Base-by-base conservation (phyloP, 495 filamentous ascomycete species). In the Trichoderma reesei region DNA sequence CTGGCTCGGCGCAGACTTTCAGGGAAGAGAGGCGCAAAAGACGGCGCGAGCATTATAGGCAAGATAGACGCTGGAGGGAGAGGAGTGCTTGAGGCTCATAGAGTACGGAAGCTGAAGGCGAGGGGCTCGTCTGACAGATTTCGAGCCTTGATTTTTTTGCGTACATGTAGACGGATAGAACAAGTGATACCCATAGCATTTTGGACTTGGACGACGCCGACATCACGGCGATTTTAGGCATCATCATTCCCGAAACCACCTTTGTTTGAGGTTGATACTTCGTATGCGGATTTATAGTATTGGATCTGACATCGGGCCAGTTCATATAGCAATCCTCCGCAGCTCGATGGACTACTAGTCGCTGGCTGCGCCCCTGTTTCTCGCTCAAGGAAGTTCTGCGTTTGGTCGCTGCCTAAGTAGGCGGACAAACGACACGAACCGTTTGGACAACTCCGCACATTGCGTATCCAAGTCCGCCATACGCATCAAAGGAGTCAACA, bases 31-130 rank as follows among this genome's bases (percentile, higher is more conserved):
- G 20, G 14, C 51, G 51, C 3, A 56, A 56, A 56, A 4, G 7
- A 14, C 20, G 51, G 10, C 51, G 13, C n/a, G 51, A 34, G 31
- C 51, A 20, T 18, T 74, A n/a, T 64, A 59, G 5, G 9, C 51
- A 14, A 9, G 51, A 31, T 3, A 56, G 51, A 26, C 51, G 51
- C 11, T 33, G 51, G 8, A 56, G 7, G 18, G 51, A 56, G 20
- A 34, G 31, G 10, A 6, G 51, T 10, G 51, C 10, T 56, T 56
- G 26, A 34, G 2, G 51, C 13, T 34, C 7, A 34, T 9, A 7
- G 3, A 11, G 2, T 6, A 33, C 34, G 26, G 20, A 26, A 46
- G 42, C 11, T 39, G 44, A 48, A 5, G 4, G n/a, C 20, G 14
- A 20, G n/a, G n/a, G n/a, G 44, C 44, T 48, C 14, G 44, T 48